phyloP scores from a whole-genome alignment of 345 rosid species.

The Rhodamnia argentea region DNA sequence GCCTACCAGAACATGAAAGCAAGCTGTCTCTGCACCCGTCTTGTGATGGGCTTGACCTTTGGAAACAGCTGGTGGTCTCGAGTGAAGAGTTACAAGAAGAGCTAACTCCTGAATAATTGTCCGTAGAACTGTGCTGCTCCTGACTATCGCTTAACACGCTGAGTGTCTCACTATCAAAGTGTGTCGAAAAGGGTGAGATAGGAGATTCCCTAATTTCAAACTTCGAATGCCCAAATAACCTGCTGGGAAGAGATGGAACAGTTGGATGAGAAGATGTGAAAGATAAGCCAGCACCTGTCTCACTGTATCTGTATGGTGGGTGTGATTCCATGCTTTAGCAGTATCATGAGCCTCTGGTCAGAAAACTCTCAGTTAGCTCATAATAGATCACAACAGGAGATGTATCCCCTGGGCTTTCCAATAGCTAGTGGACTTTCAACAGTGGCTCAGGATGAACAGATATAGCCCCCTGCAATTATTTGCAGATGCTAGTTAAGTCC shows the following conservation, averaged over 20 bases:
- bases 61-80: conserved; percentile 16
- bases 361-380: neutral
- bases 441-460: neutral
- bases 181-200: conserved; percentile 26
- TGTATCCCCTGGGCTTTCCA: neutral
- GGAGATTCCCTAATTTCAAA: conserved; percentile 35
- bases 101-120: conserved; percentile 37
- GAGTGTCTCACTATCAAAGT: conserved; percentile 26
- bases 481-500: neutral
- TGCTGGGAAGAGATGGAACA: conserved; percentile 23
- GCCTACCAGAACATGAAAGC: neutral
- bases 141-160: conserved; percentile 37
- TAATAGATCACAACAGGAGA: neutral
- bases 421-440: neutral
- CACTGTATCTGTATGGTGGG: conserved; percentile 15
- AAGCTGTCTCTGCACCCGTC: conserved; percentile 1
- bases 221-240: conserved; percentile 22
- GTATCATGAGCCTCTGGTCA: neutral
- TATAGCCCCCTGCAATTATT: neutral
- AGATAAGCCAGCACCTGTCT: conserved; percentile 28
- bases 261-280: conserved; percentile 24
- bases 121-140: conserved; percentile 37
- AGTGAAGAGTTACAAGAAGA: conserved; percentile 34
- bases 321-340: conserved; percentile 38
- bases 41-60: conserved; percentile 22